Percentiles rank a stretch among this genome's conserved stretches.
Evolutionary conservation across 139 green algal species (phyloP).

Genomic region (Marvania coccoides): DNA sequence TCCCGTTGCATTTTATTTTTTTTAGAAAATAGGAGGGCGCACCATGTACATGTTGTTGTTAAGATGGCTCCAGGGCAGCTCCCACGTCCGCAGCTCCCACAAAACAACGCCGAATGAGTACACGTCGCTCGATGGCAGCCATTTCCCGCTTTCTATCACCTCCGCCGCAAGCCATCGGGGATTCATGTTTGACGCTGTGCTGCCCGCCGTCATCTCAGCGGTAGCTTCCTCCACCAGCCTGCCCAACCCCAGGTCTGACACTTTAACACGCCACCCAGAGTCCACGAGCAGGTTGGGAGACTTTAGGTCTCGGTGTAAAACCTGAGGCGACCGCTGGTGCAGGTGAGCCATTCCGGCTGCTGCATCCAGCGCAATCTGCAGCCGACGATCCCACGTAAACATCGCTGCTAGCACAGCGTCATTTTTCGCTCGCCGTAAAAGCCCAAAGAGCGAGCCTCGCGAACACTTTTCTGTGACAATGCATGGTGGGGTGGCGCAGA

Average conservation of each 20-base stretch:
- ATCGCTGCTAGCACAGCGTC: neutral
- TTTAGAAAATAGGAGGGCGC: too few relatives aligned
- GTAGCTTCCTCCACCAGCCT: constrained; percentile 24
- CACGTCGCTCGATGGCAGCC: constrained; percentile 31
- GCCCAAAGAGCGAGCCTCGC: constrained; percentile 41
- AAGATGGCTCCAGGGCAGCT: too few relatives aligned
- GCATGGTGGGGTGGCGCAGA: too few relatives aligned
- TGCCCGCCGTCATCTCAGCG: too few relatives aligned
- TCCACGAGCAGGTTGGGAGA: constrained; percentile 41
- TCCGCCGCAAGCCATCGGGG: constrained; percentile 32
- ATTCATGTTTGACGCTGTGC: constrained; percentile 11
- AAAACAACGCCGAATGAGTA: constrained; percentile 45
- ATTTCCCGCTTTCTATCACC: constrained; percentile 22
- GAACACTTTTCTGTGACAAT: constrained; percentile 56
- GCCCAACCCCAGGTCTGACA: constrained; percentile 36
- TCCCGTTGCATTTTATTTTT: too few relatives aligned
- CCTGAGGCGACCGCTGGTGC: constrained; percentile 26
- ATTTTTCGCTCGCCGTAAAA: constrained; percentile 25
- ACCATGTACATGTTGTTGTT: constrained; percentile 3
- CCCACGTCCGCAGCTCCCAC: constrained; percentile 66
- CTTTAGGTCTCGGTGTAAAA: constrained; percentile 47
- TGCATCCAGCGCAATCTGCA: constrained; percentile 37
- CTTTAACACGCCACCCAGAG: constrained; percentile 31
- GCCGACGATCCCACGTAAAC: too few relatives aligned
- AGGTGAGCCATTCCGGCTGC: constrained; percentile 46